These are phyloP conservation scores for Tuber calosporum DNA, from an alignment of 495 filamentous ascomycete genomes.

Conservation along the genomic window DNA sequence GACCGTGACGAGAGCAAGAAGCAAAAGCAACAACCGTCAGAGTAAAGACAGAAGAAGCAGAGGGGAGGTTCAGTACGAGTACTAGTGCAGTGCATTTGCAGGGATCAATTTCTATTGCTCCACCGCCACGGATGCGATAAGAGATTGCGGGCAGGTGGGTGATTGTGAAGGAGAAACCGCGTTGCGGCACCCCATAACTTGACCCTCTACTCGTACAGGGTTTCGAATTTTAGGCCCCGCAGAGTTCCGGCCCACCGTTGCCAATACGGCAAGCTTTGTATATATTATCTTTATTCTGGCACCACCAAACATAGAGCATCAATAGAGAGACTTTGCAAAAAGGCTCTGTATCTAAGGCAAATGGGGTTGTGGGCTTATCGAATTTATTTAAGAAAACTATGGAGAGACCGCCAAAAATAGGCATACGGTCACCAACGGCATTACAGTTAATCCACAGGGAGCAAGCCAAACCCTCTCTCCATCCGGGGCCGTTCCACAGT, in stretches of 20 bases:
- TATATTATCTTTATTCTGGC: no score
- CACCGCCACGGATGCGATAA: background rate
- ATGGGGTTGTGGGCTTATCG: no score
- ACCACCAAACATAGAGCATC: no score
- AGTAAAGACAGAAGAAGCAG: background rate
- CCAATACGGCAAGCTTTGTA: background rate
- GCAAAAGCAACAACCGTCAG: background rate
- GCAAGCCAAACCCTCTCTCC: no score
- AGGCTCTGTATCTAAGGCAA: no score
- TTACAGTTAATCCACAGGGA: no score
- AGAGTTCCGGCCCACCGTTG: background rate
- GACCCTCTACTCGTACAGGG: background rate
- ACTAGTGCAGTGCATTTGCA: no score
- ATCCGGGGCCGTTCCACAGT: no score
- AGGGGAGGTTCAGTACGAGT: background rate
- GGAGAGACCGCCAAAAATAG: no score
- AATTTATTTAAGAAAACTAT: no score
- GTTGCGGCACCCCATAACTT: background rate
- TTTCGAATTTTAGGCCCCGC: slow-evolving; percentile 5
- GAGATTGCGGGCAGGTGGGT: background rate
- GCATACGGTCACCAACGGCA: no score
- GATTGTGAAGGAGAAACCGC: background rate
- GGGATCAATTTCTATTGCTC: slow-evolving; percentile 1
- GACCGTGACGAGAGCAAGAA: background rate
- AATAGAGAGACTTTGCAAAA: no score